Base-by-base conservation (phyloP, 345 rosid species). In the Conringia planisiliqua region DNA sequence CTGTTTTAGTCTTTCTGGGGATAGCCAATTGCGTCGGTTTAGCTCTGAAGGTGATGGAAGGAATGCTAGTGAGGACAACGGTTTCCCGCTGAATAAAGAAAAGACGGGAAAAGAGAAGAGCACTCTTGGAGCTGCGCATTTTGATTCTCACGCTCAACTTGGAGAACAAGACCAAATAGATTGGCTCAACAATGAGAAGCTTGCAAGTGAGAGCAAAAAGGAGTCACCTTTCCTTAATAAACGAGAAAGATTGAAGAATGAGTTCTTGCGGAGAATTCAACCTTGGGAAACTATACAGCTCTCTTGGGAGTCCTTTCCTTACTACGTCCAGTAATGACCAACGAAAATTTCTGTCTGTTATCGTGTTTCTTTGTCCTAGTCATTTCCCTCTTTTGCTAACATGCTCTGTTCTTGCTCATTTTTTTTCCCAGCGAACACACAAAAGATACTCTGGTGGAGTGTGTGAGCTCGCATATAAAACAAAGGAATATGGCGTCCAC, bases 291-390 rank as follows among this genome's bases (percentile, higher is more conserved):
- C 85, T 77, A 89, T 90, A 69, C 87, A 81, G 63, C 85, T 95
- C 66, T 95, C 98, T 36, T 90, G 88, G 97, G 92, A 90, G 55
- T 86, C 86, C 35, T 95, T 95, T 72, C 99, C 99, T 27, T 95
- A 92, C 78, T 74, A 89, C 67, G 79, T 95, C 64, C 81, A 90
- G 99, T 95, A 88, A 90, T 55, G 17, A 56, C 66, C 59, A 27
- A 35, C 10, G 6, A 26, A 36, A n/a, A 30, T 63, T 16, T 68
- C 36, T 44, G 4, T 68, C 40, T 26, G 54, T 17, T 9, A 61
- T 43, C 4, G 14, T 56, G 26, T 62, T 56, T 22, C 16, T 62
- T 18, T 27, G 18, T 10, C 29, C 3, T 44, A 9, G 5, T 61
- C 36, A 46, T 5, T 27, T 70, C 66, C 27, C 18, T 4, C 50